Evolutionary conservation across 2,329 filamentous ascomycete genomes (phyloP).

Genomic region (Metarhizium robertsii): DNA sequence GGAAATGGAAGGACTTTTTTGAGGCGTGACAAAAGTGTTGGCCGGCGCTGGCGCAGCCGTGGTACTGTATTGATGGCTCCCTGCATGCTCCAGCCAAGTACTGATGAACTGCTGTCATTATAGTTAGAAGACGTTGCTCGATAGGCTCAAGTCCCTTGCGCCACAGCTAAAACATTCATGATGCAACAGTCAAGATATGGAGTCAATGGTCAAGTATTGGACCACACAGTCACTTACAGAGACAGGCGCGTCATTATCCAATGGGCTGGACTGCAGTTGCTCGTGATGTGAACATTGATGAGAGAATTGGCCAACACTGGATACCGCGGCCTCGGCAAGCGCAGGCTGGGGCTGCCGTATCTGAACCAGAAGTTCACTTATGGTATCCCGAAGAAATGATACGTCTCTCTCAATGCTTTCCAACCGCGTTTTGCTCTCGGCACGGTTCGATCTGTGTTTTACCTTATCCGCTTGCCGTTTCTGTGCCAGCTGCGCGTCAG

Average conservation of each 20-base stretch:
- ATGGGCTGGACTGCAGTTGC: neutral
- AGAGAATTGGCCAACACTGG: neutral
- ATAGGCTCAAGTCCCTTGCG: no score
- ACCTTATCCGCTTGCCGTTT: conserved; percentile 16
- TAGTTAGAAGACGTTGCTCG: no score
- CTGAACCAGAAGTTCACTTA: conserved; percentile 12
- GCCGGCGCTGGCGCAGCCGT: neutral
- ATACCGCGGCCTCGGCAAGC: conserved; percentile 1
- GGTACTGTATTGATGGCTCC: neutral
- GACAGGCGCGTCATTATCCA: neutral
- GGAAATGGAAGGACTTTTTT: neutral
- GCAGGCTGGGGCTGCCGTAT: conserved; percentile 3
- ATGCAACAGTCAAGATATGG: neutral
- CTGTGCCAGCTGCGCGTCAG: conserved; percentile 16
- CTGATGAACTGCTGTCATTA: neutral
- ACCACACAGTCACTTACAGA: neutral
- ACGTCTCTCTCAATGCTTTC: conserved; percentile 18
- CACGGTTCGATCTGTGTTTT: conserved; percentile 17
- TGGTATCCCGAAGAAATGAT: conserved; percentile 12
- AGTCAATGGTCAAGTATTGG: neutral
- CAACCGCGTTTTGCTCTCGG: conserved; percentile 16
- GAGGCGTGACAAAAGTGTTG: neutral
- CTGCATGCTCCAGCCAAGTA: neutral
- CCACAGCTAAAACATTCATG: neutral
- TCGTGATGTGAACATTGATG: neutral